These are phyloP conservation scores for Tulasnella sp. DNA, from an alignment of 768 basidiomycete genomes.

Conservation along the genomic window DNA sequence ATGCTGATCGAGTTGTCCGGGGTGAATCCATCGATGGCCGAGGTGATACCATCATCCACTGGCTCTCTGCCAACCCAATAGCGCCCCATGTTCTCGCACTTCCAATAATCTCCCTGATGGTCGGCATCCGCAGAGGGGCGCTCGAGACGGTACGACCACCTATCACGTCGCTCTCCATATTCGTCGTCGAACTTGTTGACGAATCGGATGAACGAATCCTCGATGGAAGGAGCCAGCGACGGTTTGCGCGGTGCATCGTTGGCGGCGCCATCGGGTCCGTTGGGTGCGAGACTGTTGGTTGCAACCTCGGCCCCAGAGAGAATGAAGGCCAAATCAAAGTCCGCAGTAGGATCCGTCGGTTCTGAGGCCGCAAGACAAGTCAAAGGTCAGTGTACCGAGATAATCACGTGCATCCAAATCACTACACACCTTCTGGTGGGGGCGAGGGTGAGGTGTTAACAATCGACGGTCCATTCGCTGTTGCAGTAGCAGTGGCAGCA, in stretches of 20 bases:
- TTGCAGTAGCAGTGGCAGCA: neutral
- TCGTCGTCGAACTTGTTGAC: conserved; percentile 42
- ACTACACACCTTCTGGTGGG: conserved; percentile 11
- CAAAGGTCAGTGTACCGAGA: neutral
- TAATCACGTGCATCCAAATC: neutral
- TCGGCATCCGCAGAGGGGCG: conserved; percentile 26
- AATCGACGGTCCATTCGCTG: neutral
- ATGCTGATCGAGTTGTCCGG: conserved; percentile 25
- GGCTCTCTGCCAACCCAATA: conserved; percentile 53
- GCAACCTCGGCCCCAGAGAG: conserved; percentile 30
- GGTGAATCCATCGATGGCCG: conserved; percentile 22
- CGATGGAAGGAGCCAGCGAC: conserved; percentile 23
- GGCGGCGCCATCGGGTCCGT: neutral
- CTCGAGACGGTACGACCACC: conserved; percentile 39
- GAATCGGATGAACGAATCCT: conserved; percentile 41
- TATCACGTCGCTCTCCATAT: conserved; percentile 39
- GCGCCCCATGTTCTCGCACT: conserved; percentile 57
- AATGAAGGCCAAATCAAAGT: conserved; percentile 43
- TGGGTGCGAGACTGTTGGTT: conserved; percentile 1
- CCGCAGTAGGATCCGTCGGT: conserved; percentile 30
- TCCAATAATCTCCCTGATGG: conserved; percentile 54
- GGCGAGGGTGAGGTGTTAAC: conserved; percentile 2
- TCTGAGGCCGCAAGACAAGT: neutral
- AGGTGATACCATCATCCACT: conserved; percentile 12
- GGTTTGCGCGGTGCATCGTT: conserved; percentile 11